Conservation (phyloP, 768 basidiomycete species). For the Boletus fagicola region DNA sequence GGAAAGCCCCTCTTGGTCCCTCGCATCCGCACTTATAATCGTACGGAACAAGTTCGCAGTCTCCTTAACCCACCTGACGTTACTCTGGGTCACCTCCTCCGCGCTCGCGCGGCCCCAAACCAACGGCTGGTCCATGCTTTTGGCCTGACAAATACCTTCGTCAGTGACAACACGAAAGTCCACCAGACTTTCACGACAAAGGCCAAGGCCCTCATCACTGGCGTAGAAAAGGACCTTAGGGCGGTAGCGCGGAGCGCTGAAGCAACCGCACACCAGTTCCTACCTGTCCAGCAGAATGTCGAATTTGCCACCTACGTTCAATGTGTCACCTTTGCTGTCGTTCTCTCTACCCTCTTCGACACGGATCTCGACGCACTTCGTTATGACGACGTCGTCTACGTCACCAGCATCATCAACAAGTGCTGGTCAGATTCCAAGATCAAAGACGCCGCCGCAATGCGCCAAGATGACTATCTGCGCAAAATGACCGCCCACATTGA, state of each 20-base stretch:
- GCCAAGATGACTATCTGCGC: constrained; percentile 31
- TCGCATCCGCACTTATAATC: constrained; percentile 11
- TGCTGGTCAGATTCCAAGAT: constrained; percentile 28
- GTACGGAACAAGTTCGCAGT: not conserved
- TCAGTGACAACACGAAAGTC: constrained; percentile 34
- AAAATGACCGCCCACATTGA: constrained; percentile 29
- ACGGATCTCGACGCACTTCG: constrained; percentile 31
- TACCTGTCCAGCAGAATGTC: constrained; percentile 1
- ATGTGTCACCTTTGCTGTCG: constrained; percentile 40
- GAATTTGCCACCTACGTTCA: constrained; percentile 43
- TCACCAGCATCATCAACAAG: constrained; percentile 40
- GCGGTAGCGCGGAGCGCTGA: constrained; percentile 15
- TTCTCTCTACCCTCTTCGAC: constrained; percentile 43
- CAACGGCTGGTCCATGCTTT: constrained; percentile 29
- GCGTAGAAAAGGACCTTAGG: not conserved
- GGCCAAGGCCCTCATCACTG: constrained; percentile 24
- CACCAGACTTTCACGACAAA: constrained; percentile 30
- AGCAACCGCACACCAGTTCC: constrained; percentile 12
- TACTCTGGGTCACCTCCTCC: constrained; percentile 16
- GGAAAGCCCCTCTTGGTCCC: not conserved
- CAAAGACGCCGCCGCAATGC: constrained; percentile 11
- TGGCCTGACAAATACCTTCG: constrained; percentile 49
- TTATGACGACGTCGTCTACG: constrained; percentile 37
- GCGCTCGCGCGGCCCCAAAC: constrained; percentile 21
- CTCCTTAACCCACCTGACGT: constrained; percentile 19